These are phyloP conservation scores for Sordariomycetes sp. DNA, from an alignment of 2,329 filamentous ascomycete genomes.

Conservation along the genomic window DNA sequence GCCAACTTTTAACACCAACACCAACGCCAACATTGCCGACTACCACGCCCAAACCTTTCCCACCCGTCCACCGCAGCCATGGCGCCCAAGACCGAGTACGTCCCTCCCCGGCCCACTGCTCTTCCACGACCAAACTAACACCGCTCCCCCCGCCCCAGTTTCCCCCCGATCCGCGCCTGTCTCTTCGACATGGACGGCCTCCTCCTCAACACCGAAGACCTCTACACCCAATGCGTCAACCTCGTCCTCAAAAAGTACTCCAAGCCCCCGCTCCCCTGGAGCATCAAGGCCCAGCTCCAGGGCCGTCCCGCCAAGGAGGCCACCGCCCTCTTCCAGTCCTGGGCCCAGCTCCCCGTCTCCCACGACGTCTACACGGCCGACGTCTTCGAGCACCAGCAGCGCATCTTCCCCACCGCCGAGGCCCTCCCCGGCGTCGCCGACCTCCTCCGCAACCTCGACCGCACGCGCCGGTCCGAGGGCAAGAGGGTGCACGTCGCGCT, in stretches of 20 bases:
- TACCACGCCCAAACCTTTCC: neutral
- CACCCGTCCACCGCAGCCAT: neutral
- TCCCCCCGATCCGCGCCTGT: constrained; percentile 74
- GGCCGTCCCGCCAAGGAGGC: constrained; percentile 41
- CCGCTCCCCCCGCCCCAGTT: constrained; percentile 36
- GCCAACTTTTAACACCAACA: neutral
- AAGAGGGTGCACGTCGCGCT: constrained; percentile 62
- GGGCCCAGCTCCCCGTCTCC: constrained; percentile 74
- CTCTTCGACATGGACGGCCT: constrained; percentile 99
- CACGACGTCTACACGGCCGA: constrained; percentile 50
- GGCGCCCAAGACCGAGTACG: constrained; percentile 2
- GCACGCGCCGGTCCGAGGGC: constrained; percentile 35
- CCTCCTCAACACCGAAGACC: constrained; percentile 83
- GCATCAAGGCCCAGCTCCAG: constrained; percentile 76
- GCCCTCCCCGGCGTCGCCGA: constrained; percentile 66
- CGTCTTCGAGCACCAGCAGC: constrained; percentile 49
- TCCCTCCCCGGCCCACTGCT: neutral
- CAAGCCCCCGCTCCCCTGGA: constrained; percentile 72
- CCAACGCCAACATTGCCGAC: neutral
- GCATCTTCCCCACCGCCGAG: constrained; percentile 61
- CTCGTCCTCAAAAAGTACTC: constrained; percentile 63
- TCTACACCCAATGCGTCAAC: constrained; percentile 77
- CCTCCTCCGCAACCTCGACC: constrained; percentile 48
- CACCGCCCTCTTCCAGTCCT: constrained; percentile 50
- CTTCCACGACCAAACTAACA: neutral